Conservation (phyloP, 2,329 filamentous ascomycete genomes). For the Tolypocladium endophyticum region DNA sequence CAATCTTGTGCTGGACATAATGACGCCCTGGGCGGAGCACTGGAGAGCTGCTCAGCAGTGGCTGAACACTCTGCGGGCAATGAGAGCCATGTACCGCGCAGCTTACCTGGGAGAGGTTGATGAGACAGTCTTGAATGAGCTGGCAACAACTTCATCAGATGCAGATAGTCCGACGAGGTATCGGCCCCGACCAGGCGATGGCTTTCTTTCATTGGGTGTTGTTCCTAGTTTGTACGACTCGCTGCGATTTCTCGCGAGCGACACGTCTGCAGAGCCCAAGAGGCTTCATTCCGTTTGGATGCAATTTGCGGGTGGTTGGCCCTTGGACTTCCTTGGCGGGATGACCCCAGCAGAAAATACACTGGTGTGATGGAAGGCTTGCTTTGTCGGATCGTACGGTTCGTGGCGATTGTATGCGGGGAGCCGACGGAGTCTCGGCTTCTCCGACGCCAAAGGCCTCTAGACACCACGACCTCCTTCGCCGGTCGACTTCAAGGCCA, state of each 20-base stretch:
- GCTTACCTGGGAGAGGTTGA: constrained; percentile 10
- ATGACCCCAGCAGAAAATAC: not conserved
- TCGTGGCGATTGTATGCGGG: not conserved
- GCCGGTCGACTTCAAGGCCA: not conserved
- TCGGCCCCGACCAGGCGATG: constrained; percentile 2
- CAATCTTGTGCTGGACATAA: constrained; percentile 3
- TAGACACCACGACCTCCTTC: not conserved
- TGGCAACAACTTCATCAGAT: not conserved
- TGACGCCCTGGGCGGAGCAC: constrained; percentile 5
- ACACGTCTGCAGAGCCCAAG: constrained; percentile 1
- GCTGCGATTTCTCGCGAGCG: constrained; percentile 1
- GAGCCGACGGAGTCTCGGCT: not conserved
- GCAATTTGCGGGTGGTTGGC: constrained; percentile 1
- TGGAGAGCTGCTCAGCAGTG: constrained; percentile 9
- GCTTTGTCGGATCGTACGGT: not conserved
- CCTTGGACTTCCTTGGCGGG: not conserved
- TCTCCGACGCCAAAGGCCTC: not conserved
- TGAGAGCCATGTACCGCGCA: constrained; percentile 12
- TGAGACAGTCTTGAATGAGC: not conserved
- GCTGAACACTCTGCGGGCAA: constrained; percentile 8
- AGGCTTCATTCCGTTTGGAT: constrained; percentile 2
- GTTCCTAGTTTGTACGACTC: constrained; percentile 1
- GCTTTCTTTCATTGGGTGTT: not conserved
- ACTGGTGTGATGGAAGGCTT: not conserved
- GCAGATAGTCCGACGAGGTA: not conserved